Conservation (phyloP, 345 rosid genomes). For the Xanthoceras sorbifolium region DNA sequence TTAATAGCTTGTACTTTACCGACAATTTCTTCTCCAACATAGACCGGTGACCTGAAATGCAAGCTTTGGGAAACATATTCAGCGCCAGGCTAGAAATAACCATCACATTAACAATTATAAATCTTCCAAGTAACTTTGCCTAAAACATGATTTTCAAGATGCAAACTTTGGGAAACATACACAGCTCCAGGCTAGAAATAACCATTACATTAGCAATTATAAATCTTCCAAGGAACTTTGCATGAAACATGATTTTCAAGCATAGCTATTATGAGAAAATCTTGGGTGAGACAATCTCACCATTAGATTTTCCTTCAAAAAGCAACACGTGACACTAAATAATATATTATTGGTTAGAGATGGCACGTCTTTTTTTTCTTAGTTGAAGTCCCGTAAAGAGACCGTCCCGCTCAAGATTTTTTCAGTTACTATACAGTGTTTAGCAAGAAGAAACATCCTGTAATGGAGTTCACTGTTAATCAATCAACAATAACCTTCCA, state of each 20-base stretch:
- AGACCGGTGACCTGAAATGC: slow-evolving; percentile 77
- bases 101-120: background rate
- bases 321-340: background rate
- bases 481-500: background rate
- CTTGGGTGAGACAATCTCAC: background rate
- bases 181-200: no score
- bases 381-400: no score
- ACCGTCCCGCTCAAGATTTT: no score
- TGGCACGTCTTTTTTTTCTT: no score
- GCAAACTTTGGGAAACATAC: no score
- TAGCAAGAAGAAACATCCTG: background rate
- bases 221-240: no score
- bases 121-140: no score
- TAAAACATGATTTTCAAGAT: no score
- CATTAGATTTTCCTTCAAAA: background rate
- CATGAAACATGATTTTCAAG: no score
- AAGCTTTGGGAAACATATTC: slow-evolving; percentile 76
- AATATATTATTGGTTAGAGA: no score
- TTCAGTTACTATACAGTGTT: background rate
- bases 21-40: slow-evolving; percentile 62
- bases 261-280: no score
- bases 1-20: slow-evolving; percentile 55
- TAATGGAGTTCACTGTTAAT: background rate
- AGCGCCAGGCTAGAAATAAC: slow-evolving; percentile 70
- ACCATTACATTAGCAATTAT: no score